Evolutionary conservation across 148 eudicot genomes (phyloP).

Genomic region (Vaccinium macrocarpon): DNA sequence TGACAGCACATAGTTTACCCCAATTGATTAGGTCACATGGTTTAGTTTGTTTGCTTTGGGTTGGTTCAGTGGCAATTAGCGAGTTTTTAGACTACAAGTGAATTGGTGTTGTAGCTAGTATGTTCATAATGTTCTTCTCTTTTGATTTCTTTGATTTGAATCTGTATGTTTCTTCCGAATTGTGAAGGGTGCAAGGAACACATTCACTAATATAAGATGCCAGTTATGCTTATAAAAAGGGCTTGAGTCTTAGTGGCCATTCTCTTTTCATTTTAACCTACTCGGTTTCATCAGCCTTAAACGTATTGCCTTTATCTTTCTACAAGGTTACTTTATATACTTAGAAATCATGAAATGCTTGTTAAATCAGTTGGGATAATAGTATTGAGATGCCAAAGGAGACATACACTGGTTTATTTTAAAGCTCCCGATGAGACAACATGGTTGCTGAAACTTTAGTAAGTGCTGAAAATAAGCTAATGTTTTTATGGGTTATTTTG

Average conservation of each 20-base stretch:
- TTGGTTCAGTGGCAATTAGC: not conserved
- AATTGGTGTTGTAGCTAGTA: not conserved
- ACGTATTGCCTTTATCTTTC: no score
- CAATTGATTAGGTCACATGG: not conserved
- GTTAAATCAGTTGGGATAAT: no score
- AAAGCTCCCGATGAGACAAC: not conserved
- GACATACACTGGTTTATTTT: not conserved
- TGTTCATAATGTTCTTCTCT: not conserved
- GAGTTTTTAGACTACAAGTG: not conserved
- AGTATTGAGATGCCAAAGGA: not conserved
- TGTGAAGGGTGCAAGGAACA: no score
- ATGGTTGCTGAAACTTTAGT: not conserved
- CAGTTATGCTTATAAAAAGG: no score
- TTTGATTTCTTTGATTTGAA: not conserved
- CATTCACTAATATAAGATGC: no score
- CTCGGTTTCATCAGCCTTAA: no score
- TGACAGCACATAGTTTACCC: not conserved
- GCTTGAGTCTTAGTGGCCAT: no score
- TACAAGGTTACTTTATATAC: no score
- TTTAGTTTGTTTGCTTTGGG: not conserved
- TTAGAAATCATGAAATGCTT: no score
- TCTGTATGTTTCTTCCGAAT: no score
- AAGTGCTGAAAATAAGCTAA: not conserved
- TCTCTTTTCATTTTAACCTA: no score
- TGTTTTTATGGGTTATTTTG: not conserved